Evolutionary conservation across 192 early-diverging fungal genomes (phyloP).

Genomic region (Geranomyces michiganensis): DNA sequence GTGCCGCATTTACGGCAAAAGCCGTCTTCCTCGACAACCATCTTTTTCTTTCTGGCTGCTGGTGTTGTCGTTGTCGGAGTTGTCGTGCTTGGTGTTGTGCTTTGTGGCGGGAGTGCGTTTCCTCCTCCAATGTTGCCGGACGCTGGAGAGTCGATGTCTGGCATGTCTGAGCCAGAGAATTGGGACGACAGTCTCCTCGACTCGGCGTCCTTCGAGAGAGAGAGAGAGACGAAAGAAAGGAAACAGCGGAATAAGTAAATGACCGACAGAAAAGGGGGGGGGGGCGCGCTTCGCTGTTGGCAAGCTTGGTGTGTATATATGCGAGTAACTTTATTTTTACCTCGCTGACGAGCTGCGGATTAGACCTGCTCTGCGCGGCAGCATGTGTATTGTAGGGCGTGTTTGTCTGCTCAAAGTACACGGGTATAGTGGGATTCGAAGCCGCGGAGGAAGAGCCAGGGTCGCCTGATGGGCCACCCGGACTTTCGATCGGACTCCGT

Average conservation of each 20-base stretch:
- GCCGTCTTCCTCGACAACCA: conserved; percentile 27
- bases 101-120: background rate
- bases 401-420: background rate
- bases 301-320: too few species aligned
- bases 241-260: too few species aligned
- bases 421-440: background rate
- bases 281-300: too few species aligned
- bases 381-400: background rate
- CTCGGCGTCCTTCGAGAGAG: background rate
- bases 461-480: too few species aligned
- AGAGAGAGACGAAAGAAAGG: too few species aligned
- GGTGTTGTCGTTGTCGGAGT: background rate
- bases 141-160: background rate
- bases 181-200: background rate
- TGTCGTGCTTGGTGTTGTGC: background rate
- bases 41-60: conserved; percentile 9
- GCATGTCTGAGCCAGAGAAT: background rate
- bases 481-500: background rate
- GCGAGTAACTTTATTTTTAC: background rate
- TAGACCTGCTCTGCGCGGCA: background rate
- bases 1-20: conserved; percentile 12
- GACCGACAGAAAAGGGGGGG: too few species aligned
- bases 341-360: background rate
- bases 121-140: background rate
- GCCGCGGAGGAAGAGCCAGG: too few species aligned